These are phyloP conservation scores for Claviceps fusiformis DNA, from an alignment of 2,329 filamentous ascomycete genomes.

Conservation along the genomic window DNA sequence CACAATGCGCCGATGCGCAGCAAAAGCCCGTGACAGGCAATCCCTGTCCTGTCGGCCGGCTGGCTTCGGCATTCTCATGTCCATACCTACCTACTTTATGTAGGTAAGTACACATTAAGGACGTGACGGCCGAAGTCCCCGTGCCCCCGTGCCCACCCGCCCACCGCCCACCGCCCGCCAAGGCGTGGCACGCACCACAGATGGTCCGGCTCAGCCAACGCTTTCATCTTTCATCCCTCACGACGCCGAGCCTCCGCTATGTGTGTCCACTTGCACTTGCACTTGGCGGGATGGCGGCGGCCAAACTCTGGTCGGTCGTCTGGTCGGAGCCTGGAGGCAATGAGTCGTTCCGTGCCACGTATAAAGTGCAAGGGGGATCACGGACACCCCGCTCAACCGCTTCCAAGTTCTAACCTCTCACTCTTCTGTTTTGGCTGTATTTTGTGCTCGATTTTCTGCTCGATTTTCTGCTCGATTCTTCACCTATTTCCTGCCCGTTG, in stretches of 20 bases:
- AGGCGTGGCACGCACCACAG: constrained; percentile 8
- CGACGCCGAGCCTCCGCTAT: constrained; percentile 7
- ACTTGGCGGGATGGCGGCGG: constrained; percentile 38
- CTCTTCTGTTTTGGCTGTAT: neutral
- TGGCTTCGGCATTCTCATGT: constrained; percentile 5
- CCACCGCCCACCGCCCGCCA: neutral
- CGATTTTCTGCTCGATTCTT: too few relatives aligned
- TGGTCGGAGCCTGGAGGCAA: neutral
- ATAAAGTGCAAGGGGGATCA: constrained; percentile 4
- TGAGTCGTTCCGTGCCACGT: constrained; percentile 1
- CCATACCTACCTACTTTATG: too few relatives aligned
- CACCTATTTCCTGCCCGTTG: neutral
- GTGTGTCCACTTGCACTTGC: constrained; percentile 36
- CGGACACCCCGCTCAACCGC: neutral
- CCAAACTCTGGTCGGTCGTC: constrained; percentile 2
- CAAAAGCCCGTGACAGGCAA: too few relatives aligned
- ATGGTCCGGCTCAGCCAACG: constrained; percentile 7
- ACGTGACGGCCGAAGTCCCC: constrained; percentile 1
- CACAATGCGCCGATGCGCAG: too few relatives aligned
- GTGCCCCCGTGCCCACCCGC: neutral
- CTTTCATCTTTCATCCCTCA: neutral
- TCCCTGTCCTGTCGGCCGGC: neutral
- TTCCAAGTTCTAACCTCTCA: neutral
- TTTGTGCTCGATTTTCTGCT: too few relatives aligned
- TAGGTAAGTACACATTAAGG: too few relatives aligned